Evolutionary conservation across 371 early-diverging fungal genomes (phyloP), one percentile per base, ranked within the genome.

Genomic region (Rhizopus delemar): DNA sequence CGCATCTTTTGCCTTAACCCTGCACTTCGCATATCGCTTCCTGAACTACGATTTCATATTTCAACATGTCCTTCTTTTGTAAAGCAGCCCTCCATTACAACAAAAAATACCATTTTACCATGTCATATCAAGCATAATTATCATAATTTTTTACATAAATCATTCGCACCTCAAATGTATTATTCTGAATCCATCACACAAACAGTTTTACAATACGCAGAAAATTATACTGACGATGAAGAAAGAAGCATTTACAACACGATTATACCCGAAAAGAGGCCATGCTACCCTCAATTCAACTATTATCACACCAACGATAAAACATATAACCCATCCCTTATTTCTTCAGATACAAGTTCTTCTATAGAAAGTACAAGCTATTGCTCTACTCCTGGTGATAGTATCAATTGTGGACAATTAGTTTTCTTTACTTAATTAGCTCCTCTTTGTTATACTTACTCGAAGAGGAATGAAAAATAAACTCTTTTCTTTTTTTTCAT

Each of bases 1-100:
- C 76, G 88, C 12, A 83, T 89, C 15, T 90, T 95, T 51, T 84
- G 86, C 57, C 63, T 90, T 15, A 86, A 89, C 60, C 91, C 93
- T 15, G 62, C 63, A 15, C 69, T 77, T 28, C 89, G 95, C 28
- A 88, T 90, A 60, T 74, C 88, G 0, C 68, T 92, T 33, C 68
- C 77, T 5, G 90, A 91, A 60, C 70, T 91, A 49, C 77, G 74
- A 11, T 51, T 61, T 34, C 77, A 83, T 36, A 84, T 89, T 38
- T 70, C 71, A 39, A 64, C 65, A 39, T 91, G 92, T 59, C 50
- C 57, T 5, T 74, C 70, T 0, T 91, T 91, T 65, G 81, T 78
- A 16, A 54, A 60, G 35, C 31, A 46, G 33, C 22, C 22, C 22
- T 22, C 22, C 22, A 22, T 22, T 22, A 22, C 15, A 51, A 36